Base-by-base conservation (phyloP, 179 eudicot species). In the Silene vulgaris region DNA sequence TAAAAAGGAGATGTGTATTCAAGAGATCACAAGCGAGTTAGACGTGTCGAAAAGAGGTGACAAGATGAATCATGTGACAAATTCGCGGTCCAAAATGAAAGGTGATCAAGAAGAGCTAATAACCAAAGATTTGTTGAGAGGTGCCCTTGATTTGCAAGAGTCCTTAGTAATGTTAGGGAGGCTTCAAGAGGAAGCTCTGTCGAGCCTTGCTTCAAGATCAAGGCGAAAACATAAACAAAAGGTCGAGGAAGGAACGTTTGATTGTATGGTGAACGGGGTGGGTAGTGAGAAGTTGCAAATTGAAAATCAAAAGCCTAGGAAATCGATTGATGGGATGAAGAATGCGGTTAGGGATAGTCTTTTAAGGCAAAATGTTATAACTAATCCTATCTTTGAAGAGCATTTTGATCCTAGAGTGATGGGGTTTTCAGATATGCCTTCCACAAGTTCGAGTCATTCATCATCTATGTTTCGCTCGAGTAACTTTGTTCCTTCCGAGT, bases 131-230 rank as follows among this genome's bases (percentile, higher is more conserved):
- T 83, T 93, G 89, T 79, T 93, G 76, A 87, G 78, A 84, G 97
- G 93, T 26, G 97, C 95, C 74, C 80, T 87, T 74, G 95, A 90
- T 84, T 86, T 93, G 77, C 89, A 87, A 65, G 89, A 91, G 60
- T 93, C 98, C 37, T 80, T 93, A 19, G 75, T 65, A 52, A 83
- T 89, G 88, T 87, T 93, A 29, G 87, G 90, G 4, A 90, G 81
- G 40, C 65, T 91, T 20, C 97, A 93, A 74, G 88, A 88, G 29
- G 84, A 72, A 19, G 52, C 65, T n/a, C 59, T 88, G 71, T 87
- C 92, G 35, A 65, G 85, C 12, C 71, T 66, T 67, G 76, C 75
- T 82, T 30, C 87, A 11, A 82, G 75, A 43, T 79, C 75, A 69
- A 77, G 75, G 56, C 71, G 79, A 65, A 88, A 86, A 21, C 80